Evolutionary conservation across 2,329 filamentous ascomycete species (phyloP).

Genomic region (Madurella mycetomatis): DNA sequence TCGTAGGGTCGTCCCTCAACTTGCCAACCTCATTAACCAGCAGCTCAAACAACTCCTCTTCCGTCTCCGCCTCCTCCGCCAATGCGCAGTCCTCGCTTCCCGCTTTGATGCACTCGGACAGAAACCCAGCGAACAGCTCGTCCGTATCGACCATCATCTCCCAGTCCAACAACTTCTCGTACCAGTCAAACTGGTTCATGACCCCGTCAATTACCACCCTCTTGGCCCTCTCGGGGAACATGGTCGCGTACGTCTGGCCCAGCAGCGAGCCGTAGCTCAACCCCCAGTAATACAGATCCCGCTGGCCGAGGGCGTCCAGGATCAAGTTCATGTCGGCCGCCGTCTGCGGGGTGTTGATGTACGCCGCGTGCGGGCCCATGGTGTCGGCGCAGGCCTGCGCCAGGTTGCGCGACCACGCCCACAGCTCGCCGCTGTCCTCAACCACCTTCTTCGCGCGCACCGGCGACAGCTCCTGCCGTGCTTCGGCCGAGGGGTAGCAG

Average conservation of each 20-base stretch:
- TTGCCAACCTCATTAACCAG: constrained; percentile 32
- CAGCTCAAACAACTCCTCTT: constrained; percentile 31
- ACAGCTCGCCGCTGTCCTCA: constrained; percentile 37
- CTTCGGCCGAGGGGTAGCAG: constrained; percentile 38
- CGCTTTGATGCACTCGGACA: constrained; percentile 44
- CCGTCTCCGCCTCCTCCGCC: constrained; percentile 34
- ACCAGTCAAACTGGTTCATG: constrained; percentile 36
- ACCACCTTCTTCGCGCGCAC: constrained; percentile 27
- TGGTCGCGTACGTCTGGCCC: constrained; percentile 37
- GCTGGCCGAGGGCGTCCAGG: constrained; percentile 39
- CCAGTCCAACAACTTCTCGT: constrained; percentile 35
- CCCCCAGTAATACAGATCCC: constrained; percentile 38
- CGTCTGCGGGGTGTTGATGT: constrained; percentile 47
- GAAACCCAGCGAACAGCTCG: constrained; percentile 38
- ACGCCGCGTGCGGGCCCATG: constrained; percentile 41
- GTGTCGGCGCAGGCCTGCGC: constrained; percentile 40
- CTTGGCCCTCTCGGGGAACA: constrained; percentile 34
- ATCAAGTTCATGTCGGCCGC: constrained; percentile 50
- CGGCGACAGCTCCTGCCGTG: constrained; percentile 28
- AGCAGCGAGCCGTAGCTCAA: constrained; percentile 39
- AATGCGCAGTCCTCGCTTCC: constrained; percentile 41
- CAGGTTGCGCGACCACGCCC: constrained; percentile 39
- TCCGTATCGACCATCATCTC: constrained; percentile 42
- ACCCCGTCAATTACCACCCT: constrained; percentile 37
- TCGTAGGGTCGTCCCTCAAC: constrained; percentile 37